Base-by-base conservation (phyloP, 2,329 filamentous ascomycete genomes). In the Trichoderma sp. region DNA sequence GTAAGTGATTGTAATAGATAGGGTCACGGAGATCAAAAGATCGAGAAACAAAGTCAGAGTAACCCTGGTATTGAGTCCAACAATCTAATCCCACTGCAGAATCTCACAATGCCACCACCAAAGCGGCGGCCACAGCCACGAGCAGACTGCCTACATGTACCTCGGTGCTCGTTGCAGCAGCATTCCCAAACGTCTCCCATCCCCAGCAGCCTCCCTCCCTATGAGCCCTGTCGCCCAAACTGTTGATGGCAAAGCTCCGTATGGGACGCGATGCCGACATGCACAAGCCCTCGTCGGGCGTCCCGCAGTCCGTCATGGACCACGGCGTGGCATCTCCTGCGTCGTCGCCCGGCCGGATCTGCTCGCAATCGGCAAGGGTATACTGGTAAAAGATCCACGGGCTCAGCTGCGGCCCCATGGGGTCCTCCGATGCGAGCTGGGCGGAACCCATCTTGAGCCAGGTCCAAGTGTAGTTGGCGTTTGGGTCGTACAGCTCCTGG, bases 381-480 rank as follows among this genome's bases (percentile, higher is more conserved):
- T 52, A 52, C 28, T 52, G 50, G 17, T 52, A 30, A 14, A 26
- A 52, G 50, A n/a, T n/a, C 26, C 26, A 52, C 50, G 2, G n/a
- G 19, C 26, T 34, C 10, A 9, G 19, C 50, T 39, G 34, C 9
- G 34, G 34, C 3, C 34, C 34, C 34, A 39, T 4, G 34, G 34
- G 34, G 14, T 39, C 34, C 12, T 39, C 10, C 10, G 10, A 14
- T 14, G 10, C 12, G 34, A 39, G 34, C 34, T 39, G 34, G 34
- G 34, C 34, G 34, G 34, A 39, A 14, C 34, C 34, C 34, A 39
- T 55, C 21, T 14, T 21, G n/a, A 55, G 21, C 34, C 34, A 21
- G 30, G 39, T 14, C 52, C 52, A 55, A 55, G 34, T 41, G 52
- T 55, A 55, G 39, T 55, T 55, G 14, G 30, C 52, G 9, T 24